Evolutionary conservation across 805 yeast species (phyloP).

Genomic region (Ogataea wickerhamii): DNA sequence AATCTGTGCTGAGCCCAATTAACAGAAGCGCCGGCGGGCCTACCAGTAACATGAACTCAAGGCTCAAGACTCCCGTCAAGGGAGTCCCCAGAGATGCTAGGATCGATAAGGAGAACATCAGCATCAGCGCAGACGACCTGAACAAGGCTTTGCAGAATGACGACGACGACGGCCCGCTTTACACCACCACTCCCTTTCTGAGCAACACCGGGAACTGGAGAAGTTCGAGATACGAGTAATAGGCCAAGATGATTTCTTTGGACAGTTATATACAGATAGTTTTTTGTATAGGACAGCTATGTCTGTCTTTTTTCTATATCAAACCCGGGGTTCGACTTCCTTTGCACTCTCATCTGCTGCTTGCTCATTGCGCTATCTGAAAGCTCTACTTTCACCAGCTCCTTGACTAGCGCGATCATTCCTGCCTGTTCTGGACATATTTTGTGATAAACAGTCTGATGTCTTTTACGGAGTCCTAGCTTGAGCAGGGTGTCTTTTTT

Average conservation of each 20-base stretch:
- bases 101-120: conserved; percentile 15
- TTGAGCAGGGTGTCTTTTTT: conserved; percentile 62
- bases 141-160: conserved; percentile 23
- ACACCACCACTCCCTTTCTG: conserved; percentile 7
- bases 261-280: neutral
- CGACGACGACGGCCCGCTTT: conserved; percentile 11
- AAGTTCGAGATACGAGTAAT: conserved; percentile 1
- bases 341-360: conserved; percentile 47
- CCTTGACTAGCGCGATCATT: conserved; percentile 77
- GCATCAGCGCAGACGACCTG: conserved; percentile 32
- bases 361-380: conserved; percentile 51
- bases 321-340: conserved; percentile 68
- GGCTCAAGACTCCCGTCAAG: conserved; percentile 3
- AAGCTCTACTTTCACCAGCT: conserved; percentile 77
- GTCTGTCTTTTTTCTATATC: conserved; percentile 36
- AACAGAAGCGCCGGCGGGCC: conserved; percentile 2
- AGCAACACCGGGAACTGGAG: neutral
- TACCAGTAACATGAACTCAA: conserved; percentile 7
- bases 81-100: conserved; percentile 1
- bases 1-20: conserved; percentile 13
- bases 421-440: conserved; percentile 84
- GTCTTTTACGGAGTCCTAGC: conserved; percentile 73
- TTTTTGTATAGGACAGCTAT: too few species aligned
- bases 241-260: neutral
- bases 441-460: conserved; percentile 66